A percentile compares a stretch with the other conserved stretches of the same genome.
phyloP scores from a whole-genome alignment of 2,329 filamentous ascomycete species.

The Trichophyton verrucosum region DNA sequence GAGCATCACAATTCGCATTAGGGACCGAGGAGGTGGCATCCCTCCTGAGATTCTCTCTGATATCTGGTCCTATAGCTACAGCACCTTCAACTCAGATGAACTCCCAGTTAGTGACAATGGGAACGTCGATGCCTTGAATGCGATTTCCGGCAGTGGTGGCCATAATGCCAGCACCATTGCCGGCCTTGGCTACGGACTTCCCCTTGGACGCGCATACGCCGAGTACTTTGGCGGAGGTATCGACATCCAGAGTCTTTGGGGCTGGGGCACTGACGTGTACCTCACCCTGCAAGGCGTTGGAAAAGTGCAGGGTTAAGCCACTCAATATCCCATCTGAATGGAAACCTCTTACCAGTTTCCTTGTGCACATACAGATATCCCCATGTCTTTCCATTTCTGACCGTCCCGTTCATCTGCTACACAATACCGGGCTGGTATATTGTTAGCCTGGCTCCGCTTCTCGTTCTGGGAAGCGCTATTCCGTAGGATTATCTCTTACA shows the following conservation, averaged over 20 bases:
- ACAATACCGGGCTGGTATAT: constrained; percentile 32
- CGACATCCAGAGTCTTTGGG: constrained; percentile 85
- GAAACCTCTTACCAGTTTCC: background rate
- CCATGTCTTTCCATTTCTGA: background rate
- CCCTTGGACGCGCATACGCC: constrained; percentile 81
- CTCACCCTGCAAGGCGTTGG: constrained; percentile 50
- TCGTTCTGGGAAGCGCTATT: constrained; percentile 38
- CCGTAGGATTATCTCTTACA: constrained; percentile 41
- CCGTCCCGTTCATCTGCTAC: constrained; percentile 3
- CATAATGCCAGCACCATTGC: constrained; percentile 69
- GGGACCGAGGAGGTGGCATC: constrained; percentile 91
- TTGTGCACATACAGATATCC: background rate
- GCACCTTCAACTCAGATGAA: constrained; percentile 69
- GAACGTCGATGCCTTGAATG: constrained; percentile 57
- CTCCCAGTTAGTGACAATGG: constrained; percentile 37
- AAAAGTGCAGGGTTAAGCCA: constrained; percentile 24
- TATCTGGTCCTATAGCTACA: constrained; percentile 97
- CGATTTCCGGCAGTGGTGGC: constrained; percentile 58
- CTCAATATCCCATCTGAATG: background rate
- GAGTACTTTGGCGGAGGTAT: constrained; percentile 98
- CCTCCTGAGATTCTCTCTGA: constrained; percentile 67
- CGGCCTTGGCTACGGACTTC: constrained; percentile 83
- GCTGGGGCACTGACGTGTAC: constrained; percentile 70
- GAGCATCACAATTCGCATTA: constrained; percentile 87
- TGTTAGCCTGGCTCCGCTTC: constrained; percentile 32